A percentile compares a stretch with the other conserved stretches of the same genome.
Evolutionary conservation across 2,329 filamentous ascomycete genomes (phyloP).

Genomic region (Calonectria pseudoreteaudii): DNA sequence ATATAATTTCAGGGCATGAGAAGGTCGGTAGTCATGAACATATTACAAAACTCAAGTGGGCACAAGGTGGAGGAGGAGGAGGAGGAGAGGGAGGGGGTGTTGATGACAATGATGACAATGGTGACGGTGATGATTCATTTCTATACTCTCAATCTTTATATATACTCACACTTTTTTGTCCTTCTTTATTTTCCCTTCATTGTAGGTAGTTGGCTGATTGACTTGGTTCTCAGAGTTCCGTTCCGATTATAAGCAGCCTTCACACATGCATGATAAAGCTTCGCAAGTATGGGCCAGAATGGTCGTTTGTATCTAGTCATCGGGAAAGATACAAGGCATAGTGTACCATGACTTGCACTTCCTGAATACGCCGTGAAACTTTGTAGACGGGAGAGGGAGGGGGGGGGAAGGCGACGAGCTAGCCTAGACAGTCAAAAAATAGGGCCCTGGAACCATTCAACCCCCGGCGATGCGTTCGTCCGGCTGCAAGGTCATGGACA

Average conservation of each 20-base stretch:
- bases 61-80: not conserved
- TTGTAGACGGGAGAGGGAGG: not conserved
- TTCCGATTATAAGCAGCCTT: not conserved
- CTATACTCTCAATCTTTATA: not conserved
- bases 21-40: not conserved
- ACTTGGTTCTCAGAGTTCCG: not conserved
- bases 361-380: not conserved
- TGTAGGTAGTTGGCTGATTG: not conserved
- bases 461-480: not conserved
- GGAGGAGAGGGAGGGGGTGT: not conserved
- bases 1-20: not conserved
- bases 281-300: not conserved
- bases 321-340: not conserved
- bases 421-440: not conserved
- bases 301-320: not conserved
- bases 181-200: not conserved
- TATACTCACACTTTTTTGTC: not conserved
- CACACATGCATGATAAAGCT: not conserved
- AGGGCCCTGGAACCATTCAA: not conserved
- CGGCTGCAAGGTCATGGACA: not conserved
- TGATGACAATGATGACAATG: not conserved
- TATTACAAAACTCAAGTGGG: not conserved
- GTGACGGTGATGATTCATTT: not conserved
- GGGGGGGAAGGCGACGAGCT: not conserved
- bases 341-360: not conserved